Evolutionary conservation across 2,329 filamentous ascomycete species (phyloP), one percentile per base, ranked within the genome.

Genomic region (Xylariales sp.): DNA sequence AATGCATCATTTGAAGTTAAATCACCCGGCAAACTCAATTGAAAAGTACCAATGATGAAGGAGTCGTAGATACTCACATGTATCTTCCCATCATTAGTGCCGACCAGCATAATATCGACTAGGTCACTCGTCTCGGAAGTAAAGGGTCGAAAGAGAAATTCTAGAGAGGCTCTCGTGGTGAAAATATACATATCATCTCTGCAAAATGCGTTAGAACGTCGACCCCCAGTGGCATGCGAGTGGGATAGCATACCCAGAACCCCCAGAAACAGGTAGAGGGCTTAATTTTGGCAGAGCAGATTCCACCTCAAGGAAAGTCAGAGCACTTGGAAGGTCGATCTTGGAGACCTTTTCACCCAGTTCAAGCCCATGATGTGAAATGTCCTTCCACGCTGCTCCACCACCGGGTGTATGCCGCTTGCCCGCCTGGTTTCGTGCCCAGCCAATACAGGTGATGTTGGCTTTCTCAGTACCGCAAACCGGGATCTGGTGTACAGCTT

Each of bases 51-150:
- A 41, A 94, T 83, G 42, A 85, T 74, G 51, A 95, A 88, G 5
- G 85, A 90, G 57, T 95, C 85, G 57, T 91, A 91, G 33, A 95
- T 88, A 49, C 81, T 87, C 14, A 94, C 68, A 54, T 91, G 83
- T 11, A 94, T 69, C 14, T 69, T 73, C 7, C 85, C 85, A 45
- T 87, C 76, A 40, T 76, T 74, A 4, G 82, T 85, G 5, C 85
- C 86, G 3, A 86, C 75, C 5, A 91, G 67, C 65, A 94, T 81
- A 47, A 91, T 77, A 57, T 91, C 85, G 29, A 93, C 81, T n/a
- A 79, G 74, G 46, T 88, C 81, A 45, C 81, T 80, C 35, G 86
- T 78, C 37, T 78, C 76, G 24, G 78, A 72, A 41, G 78, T 72
- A 21, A 74, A 69, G 1, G 74, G 66, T 38, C 78, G 77, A 48